phyloP scores from a whole-genome alignment of 441 rosid species.

The Erodium moschatum region DNA sequence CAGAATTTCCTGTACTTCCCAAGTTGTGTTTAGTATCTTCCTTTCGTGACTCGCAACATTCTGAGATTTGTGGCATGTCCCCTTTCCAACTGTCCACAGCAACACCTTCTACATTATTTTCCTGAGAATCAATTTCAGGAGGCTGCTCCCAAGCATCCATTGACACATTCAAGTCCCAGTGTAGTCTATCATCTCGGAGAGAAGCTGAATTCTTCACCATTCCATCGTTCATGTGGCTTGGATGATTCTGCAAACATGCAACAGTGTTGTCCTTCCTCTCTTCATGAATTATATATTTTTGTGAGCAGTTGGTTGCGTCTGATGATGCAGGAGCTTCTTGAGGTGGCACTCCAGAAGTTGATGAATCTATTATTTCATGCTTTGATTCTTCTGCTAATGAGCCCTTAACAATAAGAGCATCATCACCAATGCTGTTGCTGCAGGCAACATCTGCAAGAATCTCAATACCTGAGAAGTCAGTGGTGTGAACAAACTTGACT shows the following conservation, averaged over 20 bases:
- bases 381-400: constrained; percentile 18
- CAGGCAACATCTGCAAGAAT: constrained; percentile 53
- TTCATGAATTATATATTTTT: constrained; percentile 19
- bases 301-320: constrained; percentile 10
- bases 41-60: constrained; percentile 8
- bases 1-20: not conserved
- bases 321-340: too few species aligned
- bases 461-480: constrained; percentile 45
- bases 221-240: not conserved
- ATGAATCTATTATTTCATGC: constrained; percentile 17
- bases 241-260: too few species aligned
- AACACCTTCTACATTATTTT: constrained; percentile 16
- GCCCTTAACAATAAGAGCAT: constrained; percentile 15
- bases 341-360: too few species aligned
- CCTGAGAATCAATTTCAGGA: constrained; percentile 25
- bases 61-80: constrained; percentile 12
- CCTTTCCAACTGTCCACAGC: too few species aligned
- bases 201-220: constrained; percentile 7
- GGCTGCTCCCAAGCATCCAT: constrained; percentile 49
- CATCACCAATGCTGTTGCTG: constrained; percentile 22
- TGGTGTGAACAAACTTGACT: constrained; percentile 16
- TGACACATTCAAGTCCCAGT: constrained; percentile 47
- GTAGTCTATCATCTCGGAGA: constrained; percentile 12
- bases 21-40: constrained; percentile 16
- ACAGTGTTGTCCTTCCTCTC: constrained; percentile 14